Evolutionary conservation across 179 eudicot genomes (phyloP), one percentile per base, ranked within the genome.

Genomic region (Spinacia oleracea): DNA sequence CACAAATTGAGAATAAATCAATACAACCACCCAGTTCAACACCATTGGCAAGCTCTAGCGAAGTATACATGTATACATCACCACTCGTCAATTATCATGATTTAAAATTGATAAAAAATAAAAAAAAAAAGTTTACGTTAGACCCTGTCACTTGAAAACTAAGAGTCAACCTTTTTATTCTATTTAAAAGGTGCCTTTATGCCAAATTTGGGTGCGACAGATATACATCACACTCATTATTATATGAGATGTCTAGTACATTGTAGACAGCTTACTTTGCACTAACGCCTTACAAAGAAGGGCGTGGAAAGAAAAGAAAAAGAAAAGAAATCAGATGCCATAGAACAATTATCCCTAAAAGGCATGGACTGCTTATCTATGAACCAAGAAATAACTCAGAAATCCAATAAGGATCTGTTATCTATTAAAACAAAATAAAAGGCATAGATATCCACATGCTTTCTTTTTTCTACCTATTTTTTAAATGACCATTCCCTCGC

Each of bases 1-100:
- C 79, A 55, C 55, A 63, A 79, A 55, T 59, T 31, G 14, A 29
- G 20, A 62, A 45, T 2, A 56, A 78, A 70, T 23, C 46, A 72
- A 35, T 63, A 45, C 46, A 55, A 9, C 27, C 43, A 45, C 42
- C 55, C 40, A 46, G 53, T 73, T 68, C 34, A 40, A 18, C 68
- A 53, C 23, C 27, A 48, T 78, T 25, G 80, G 75, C 27, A 42
- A 23, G 46, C 21, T 38, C 27, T 59, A 66, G 23, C 31, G 21
- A 77, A 43, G 70, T 50, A 62, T 21, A 48, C 48, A 32, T 14
- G 4, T 15, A 35, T 53, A 34, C 60, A 67, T 67, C 63, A 3
- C 43, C 21, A 51, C 60, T 35, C 46, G 10, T 59, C 31, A 23
- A 25, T 53, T 18, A 56, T 45, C 50, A 45, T 11, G 50, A 45